Conservation (phyloP, 2,329 filamentous ascomycete species). For the Pestalotiopsis sp. region DNA sequence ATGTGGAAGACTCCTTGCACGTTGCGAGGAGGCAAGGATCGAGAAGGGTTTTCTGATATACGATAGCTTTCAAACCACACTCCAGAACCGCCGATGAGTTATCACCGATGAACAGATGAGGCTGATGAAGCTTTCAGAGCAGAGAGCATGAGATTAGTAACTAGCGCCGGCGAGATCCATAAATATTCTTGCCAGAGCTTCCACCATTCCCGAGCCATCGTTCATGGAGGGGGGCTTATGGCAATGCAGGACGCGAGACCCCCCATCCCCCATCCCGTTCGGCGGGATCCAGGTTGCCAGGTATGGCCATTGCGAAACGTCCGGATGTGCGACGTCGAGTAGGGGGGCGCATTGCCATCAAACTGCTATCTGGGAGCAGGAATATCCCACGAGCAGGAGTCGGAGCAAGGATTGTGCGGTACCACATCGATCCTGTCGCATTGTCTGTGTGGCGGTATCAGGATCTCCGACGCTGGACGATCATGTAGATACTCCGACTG, state of each 20-base stretch:
- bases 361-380: background rate
- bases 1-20: background rate
- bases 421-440: background rate
- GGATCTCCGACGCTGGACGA: background rate
- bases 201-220: background rate
- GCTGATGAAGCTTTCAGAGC: background rate
- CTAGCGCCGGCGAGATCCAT: background rate
- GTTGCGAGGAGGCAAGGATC: background rate
- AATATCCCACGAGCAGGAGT: background rate
- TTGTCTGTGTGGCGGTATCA: background rate
- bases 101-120: background rate
- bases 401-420: background rate
- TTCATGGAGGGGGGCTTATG: conserved; percentile 3
- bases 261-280: conserved; percentile 1
- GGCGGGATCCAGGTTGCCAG: conserved; percentile 4
- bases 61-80: background rate
- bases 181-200: conserved; percentile 5
- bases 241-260: conserved; percentile 1
- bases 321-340: background rate
- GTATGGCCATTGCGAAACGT: conserved; percentile 8
- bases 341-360: background rate
- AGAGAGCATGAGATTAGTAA: background rate
- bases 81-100: background rate
- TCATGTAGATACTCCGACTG: background rate
- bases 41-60: background rate